Base-by-base conservation (phyloP, 768 basidiomycete species). In the Phaffia tasmanica region DNA sequence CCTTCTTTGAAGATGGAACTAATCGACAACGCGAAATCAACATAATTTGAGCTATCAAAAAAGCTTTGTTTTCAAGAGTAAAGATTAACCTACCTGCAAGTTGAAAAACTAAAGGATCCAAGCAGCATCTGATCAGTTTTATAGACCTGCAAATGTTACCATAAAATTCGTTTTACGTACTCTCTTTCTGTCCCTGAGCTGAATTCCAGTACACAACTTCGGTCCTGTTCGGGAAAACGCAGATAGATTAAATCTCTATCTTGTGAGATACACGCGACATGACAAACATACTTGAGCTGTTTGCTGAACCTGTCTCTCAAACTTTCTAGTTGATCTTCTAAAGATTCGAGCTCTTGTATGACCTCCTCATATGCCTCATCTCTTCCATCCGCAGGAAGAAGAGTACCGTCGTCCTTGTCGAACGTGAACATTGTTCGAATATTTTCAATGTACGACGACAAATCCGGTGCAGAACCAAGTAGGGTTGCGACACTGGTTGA, bases 351-450 rank as follows among this genome's bases (percentile, higher is more conserved):
- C 71, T 87, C 87, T 32, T 79, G 77, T 75, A 84, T 82, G 51
- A 93, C 81, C 19, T 79, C 80, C 74, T 98, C 94, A 71, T 89
- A 97, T 51, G 80, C 84, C 29, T 86, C 83, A 71, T 97, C 90
- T 71, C 88, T 88, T 27, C 92, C 93, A n/a, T 83, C 80, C 62
- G 81, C 80, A 1, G 95, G 95, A 21, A 89, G 77, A 1, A 98
- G 81, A 70, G 87, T 84, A 21, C 25, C 64, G 14, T 35, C 35
- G 16, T 50, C 35, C 58, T 50, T 61, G 7, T 70, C 42, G 11
- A 71, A 78, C 69, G 79, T 79, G 75, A 84, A 98, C 81, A 89
- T 83, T 18, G 78, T 78, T 71, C 86, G 82, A 35, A 98, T 80
- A 59, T 87, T 82, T 71, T 84, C 83, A 66, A 97, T 75, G 74